Evolutionary conservation across 2,329 filamentous ascomycete species (phyloP).

Genomic region (Neofusicoccum kwambonambiense): DNA sequence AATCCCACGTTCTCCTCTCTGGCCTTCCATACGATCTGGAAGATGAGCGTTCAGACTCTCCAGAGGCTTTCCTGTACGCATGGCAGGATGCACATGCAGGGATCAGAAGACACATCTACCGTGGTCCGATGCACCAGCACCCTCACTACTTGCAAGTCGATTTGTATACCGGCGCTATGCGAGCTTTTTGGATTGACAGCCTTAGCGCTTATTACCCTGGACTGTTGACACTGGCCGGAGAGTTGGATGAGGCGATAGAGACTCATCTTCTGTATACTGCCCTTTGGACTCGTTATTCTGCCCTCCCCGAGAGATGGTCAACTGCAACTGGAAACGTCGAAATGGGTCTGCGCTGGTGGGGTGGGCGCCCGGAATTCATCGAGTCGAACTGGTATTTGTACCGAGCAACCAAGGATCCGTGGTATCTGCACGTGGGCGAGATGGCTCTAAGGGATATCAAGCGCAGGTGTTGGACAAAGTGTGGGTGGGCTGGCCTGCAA

Average conservation of each 20-base stretch:
- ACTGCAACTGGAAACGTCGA: slow-evolving; percentile 81
- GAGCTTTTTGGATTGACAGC: slow-evolving; percentile 94
- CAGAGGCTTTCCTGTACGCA: slow-evolving; percentile 74
- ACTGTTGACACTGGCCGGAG: slow-evolving; percentile 78
- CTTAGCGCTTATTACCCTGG: slow-evolving; percentile 94
- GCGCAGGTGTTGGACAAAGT: slow-evolving; percentile 82
- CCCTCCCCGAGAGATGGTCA: slow-evolving; percentile 92
- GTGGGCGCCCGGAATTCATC: slow-evolving; percentile 91
- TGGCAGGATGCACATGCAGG: slow-evolving; percentile 86
- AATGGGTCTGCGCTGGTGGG: slow-evolving; percentile 88
- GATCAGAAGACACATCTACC: slow-evolving; percentile 89
- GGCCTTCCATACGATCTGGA: slow-evolving; percentile 52
- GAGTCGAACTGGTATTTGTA: slow-evolving; percentile 98
- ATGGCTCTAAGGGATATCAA: slow-evolving; percentile 91
- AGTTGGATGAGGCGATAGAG: slow-evolving; percentile 86
- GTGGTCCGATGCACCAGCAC: slow-evolving; percentile 70
- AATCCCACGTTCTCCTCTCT: slow-evolving; percentile 87
- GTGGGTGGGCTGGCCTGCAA: slow-evolving; percentile 84
- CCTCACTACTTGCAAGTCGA: slow-evolving; percentile 94
- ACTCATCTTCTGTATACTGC: slow-evolving; percentile 89
- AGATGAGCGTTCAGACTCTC: slow-evolving; percentile 62
- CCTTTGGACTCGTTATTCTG: slow-evolving; percentile 92
- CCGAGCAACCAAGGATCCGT: slow-evolving; percentile 86
- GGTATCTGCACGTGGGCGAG: slow-evolving; percentile 93
- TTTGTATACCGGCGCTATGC: slow-evolving; percentile 79